These are phyloP conservation scores for Blumeriella jaapii DNA, from an alignment of 2,329 filamentous ascomycete species.

Conservation along the genomic window DNA sequence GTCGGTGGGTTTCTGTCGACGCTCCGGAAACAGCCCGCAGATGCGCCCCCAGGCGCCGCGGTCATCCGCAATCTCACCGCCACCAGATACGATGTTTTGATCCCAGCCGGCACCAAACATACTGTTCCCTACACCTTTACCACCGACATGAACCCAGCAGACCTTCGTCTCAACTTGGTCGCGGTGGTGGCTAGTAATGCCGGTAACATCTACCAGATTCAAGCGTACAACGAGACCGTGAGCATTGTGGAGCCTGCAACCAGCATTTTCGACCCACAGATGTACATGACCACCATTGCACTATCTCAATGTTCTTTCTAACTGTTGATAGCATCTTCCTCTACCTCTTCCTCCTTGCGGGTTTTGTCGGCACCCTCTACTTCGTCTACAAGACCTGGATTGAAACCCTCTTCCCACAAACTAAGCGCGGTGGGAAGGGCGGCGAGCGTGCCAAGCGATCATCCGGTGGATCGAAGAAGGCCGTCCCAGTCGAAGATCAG, in stretches of 20 bases:
- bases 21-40: conserved; percentile 41
- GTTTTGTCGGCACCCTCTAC: conserved; percentile 73
- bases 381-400: conserved; percentile 99
- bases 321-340: conserved; percentile 70
- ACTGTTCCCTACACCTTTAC: conserved; percentile 73
- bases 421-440: conserved; percentile 41
- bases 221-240: conserved; percentile 72
- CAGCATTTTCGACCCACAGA: conserved; percentile 88
- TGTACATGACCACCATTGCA: conserved; percentile 58
- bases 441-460: conserved; percentile 41
- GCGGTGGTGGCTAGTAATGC: conserved; percentile 59
- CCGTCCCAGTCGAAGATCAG: conserved; percentile 40
- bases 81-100: conserved; percentile 58
- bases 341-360: conserved; percentile 76
- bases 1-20: conserved; percentile 62
- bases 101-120: conserved; percentile 66
- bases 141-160: conserved; percentile 86
- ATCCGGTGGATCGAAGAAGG: conserved; percentile 55
- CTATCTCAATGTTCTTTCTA: no score
- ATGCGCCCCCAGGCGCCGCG: conserved; percentile 35
- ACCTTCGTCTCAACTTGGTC: conserved; percentile 66
- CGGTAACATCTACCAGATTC: conserved; percentile 62
- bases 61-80: conserved; percentile 79
- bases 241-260: conserved; percentile 82
- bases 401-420: conserved; percentile 87